Base-by-base conservation (phyloP, 2,329 filamentous ascomycete genomes). In the Fusarium phyllophilum region DNA sequence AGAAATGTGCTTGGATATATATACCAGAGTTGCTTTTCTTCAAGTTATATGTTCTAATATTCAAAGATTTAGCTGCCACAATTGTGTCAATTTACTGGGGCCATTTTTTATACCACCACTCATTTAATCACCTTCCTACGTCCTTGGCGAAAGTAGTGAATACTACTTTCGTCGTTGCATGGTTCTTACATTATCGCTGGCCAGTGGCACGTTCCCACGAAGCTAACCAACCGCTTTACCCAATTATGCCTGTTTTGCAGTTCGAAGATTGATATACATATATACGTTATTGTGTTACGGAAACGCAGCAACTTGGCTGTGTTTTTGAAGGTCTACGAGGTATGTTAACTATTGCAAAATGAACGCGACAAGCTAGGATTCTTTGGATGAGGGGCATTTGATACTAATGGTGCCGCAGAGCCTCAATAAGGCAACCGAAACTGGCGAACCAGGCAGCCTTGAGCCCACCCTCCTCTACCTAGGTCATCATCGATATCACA, bases 361-460 rank as follows among this genome's bases (percentile, higher is more conserved):
- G 39, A 41, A 26, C 14, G 48, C 15, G 39, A 52, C n/a, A 59
- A 36, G 6, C 22, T 41, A 20, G 18, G 45, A 17, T 26, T 34
- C 33, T 38, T 42, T 46, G 6, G 13, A 39, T 22, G 54, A 33
- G 41, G 62, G 66, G 54, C 51, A 39, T 29, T 39, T 22, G 44
- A 39, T 26, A 20, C 46, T 68, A 51, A 68, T 24, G 18, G 18
- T 15, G 17, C 29, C 17, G 46, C 66, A 68, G 66, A 68, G 66
- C 66, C 66, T 33, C 65, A 68, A 8, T 13, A 15, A 55, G 49
- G 42, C 42, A 65, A 17, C 48, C 48, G 11, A 29, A 26, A 9
- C 33, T 33, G 62, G 66, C 66, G 66, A 68, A 55, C 66, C 66
- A 68, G 24, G 46, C 52, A 24, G 24, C 49, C 60, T 18, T 12